Evolutionary conservation across 306 rosid species (phyloP), one percentile per base, ranked within the genome.

Genomic region (Senna tora): DNA sequence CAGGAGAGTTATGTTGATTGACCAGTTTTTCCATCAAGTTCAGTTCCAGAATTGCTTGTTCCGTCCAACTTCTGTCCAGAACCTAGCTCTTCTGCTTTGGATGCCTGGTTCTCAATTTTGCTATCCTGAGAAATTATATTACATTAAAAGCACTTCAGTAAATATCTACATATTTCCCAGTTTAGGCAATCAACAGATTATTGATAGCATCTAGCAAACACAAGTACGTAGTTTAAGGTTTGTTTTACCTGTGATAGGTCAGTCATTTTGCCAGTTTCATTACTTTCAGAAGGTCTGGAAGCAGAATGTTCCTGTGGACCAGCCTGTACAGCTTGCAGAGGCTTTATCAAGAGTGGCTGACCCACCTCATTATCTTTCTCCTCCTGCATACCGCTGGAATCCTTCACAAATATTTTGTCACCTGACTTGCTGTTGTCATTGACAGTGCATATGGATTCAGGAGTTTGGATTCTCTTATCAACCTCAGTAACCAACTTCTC

Each of bases 191-290:
- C 9, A 58, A 56, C 20, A 66, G 36, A 49, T 75, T 53, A 61
- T 17, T 28, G 38, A 57, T 11, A 66, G 25, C 10, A 19, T 39
- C 49, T n/a, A 60, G 25, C 10, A 17, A 33, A 57, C 13, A 21
- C 15, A 28, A 33, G 43, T 54, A 59, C 13, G 0, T 4, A 16
- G 8, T 47, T 19, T 54, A 75, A 59, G 61, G 58, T 45, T 78
- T 45, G 59, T 71, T 61, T 67, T 89, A 94, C 98, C 97, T 94
- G 96, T 75, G 88, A 82, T 25, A 86, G 82, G 79, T 87, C 89
- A 7, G 83, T 79, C 92, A 91, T 82, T 83, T 79, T 84, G 33
- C 83, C 86, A 66, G 82, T 84, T 77, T 78, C 82, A 38, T 63
- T 46, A 50, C 65, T 77, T 78, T 82, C 83, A 19, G 62, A 42